A percentile compares a stretch with the other conserved stretches of the same genome.
These are phyloP conservation scores for Aspergillaceae sp. DNA, from an alignment of 2,329 filamentous ascomycete genomes.

Conservation along the genomic window DNA sequence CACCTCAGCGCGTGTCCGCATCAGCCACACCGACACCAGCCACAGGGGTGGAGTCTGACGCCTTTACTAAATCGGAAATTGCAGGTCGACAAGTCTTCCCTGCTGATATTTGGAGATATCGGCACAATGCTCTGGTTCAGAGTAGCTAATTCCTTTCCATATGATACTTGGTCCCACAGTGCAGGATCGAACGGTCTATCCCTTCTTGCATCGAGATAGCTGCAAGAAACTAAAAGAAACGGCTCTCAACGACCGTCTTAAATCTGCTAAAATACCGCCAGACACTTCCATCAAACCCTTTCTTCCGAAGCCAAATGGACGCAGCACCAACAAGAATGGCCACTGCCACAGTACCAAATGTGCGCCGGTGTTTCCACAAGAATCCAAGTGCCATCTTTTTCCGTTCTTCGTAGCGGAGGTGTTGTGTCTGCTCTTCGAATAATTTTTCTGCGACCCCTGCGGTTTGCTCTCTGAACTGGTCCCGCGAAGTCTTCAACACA, in stretches of 20 bases:
- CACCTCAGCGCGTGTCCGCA: conserved; percentile 18
- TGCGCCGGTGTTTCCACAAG: conserved; percentile 57
- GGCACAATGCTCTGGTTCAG: neutral
- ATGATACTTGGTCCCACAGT: neutral
- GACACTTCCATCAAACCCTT: conserved; percentile 27
- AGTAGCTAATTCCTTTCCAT: neutral
- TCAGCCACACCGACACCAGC: conserved; percentile 3
- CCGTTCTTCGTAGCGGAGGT: conserved; percentile 60
- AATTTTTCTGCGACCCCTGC: conserved; percentile 57
- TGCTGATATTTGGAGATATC: neutral
- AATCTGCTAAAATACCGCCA: conserved; percentile 26
- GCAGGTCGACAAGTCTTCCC: too few relatives aligned
- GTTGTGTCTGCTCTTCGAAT: conserved; percentile 62
- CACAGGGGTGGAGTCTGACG: neutral
- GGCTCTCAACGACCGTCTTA: conserved; percentile 13
- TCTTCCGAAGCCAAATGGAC: conserved; percentile 57
- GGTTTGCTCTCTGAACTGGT: conserved; percentile 46
- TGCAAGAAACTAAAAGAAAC: neutral
- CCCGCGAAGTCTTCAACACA: conserved; percentile 73
- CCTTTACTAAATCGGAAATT: too few relatives aligned
- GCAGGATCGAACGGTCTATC: neutral
- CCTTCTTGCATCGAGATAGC: neutral
- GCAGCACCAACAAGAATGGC: conserved; percentile 60
- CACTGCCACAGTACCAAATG: conserved; percentile 53
- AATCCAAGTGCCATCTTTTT: conserved; percentile 43